Base-by-base conservation (phyloP, 1,139 yeast genomes). In the Yarrowia galli region DNA sequence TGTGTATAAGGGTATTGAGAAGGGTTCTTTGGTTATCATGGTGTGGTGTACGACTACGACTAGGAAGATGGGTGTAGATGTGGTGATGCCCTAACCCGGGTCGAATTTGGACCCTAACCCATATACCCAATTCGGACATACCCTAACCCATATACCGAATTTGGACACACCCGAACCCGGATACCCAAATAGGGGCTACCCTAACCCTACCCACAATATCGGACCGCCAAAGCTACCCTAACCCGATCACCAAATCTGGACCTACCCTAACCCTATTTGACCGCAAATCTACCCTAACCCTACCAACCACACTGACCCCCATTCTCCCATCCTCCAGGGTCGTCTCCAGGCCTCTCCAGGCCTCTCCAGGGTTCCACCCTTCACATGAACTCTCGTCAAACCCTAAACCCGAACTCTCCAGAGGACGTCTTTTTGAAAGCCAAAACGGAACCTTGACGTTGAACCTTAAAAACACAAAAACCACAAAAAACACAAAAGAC, bases 1-100 rank as follows among this genome's bases (percentile, higher is more conserved):
- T 12, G 67, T 63, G 69, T 74, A 75, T 68, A 78, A 74, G 40
- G 70, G 71, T 15, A 68, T 66, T 1, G 22, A 3, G 53, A 71
- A 69, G 25, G 69, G 68, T 10, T 65, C 67, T 20, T 12, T 22
- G 12, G 25, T n/a, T 16, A 22, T 23, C 22, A 2, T 16, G 38
- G 25, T 54, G 46, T 36, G 25, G 25, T 16, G 46, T 12, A 25
- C 15, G 32, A 28, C 36, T 8, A 23, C 15, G 42, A 35, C 28
- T 6, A 18, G 25, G 25, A 20, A 7, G 8, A 16, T 36, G n/a
- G 2, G 48, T 43, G 28, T 43, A 42, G 10, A 13, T 8, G 4
- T 6, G n/a, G n/a, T 10, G 32, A 28, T 28, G n/a, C 32, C 32
- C 32, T 28, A 28, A 28, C 32, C 32, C 28, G 28, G 28, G n/a